Evolutionary conservation across 306 rosid species (phyloP), one percentile per base, ranked within the genome.

Genomic region (Cucurbita moschata): DNA sequence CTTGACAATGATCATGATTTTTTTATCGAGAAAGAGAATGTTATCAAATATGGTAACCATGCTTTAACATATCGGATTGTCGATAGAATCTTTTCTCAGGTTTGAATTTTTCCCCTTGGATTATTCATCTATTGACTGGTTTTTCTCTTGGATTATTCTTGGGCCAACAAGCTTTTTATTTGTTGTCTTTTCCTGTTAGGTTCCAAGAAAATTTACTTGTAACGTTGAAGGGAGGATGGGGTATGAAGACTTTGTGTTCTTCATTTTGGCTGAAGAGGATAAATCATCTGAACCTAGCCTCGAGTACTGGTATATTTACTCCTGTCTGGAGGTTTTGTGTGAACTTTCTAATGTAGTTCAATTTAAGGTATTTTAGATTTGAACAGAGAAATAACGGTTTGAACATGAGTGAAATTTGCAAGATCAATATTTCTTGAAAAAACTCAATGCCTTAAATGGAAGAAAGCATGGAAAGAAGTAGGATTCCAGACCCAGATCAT

Each of bases 61-160:
- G 97, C 98, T 0, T 97, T 94, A 79, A 94, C 98, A 73, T 90
- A 90, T 82, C 87, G 97, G 77, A 90, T 94, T 81, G 98, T 90
- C 61, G 98, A 94, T 83, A 89, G 98, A 86, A 85, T 94, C 86
- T 94, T 94, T 84, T 87, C 98, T 79, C 97, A 94, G 97, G 98
- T 94, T 77, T 82, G 90, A 80, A 75, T 54, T 52, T 52, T 51
- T 66, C 61, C 53, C 74, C 30, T 75, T 59, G 61, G 69, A 57
- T 72, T 79, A 77, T 50, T 50, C 71, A 46, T 62, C 56, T 39
- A 26, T 54, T 75, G 68, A 18, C 16, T 53, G 55, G 69, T 60
- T 65, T 18, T 61, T 6, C 44, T 7, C 69, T 46, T 43, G 54
- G 43, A 23, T 50, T 71, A 55, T 63, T 55, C 79, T 75, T 72